phyloP scores from a whole-genome alignment of 1,284 basidiomycete species.

The Cutaneotrichosporon mucoides region DNA sequence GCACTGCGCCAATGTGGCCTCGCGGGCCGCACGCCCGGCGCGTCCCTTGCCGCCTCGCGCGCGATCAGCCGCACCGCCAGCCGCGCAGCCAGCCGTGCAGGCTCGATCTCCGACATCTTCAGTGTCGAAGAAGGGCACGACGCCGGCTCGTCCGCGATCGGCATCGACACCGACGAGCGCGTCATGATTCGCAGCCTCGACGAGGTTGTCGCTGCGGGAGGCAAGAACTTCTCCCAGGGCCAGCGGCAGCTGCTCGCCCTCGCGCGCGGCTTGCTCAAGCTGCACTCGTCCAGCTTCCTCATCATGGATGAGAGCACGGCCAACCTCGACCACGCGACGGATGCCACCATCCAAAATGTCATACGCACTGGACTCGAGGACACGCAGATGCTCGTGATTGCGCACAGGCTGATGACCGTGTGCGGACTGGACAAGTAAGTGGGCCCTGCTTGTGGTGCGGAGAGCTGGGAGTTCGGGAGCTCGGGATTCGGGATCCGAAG shows the following conservation, averaged over 20 bases:
- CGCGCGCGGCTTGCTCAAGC: conserved; percentile 55
- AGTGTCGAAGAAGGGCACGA: not conserved
- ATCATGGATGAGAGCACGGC: conserved; percentile 57
- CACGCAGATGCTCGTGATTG: conserved; percentile 51
- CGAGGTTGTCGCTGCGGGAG: conserved; percentile 53
- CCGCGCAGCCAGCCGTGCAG: conserved; percentile 14
- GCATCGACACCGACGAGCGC: conserved; percentile 32
- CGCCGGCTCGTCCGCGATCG: not conserved
- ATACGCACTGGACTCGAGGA: conserved; percentile 48
- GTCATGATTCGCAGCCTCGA: conserved; percentile 53
- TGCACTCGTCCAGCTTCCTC: conserved; percentile 51
- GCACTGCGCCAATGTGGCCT: conserved; percentile 53
- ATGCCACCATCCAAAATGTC: conserved; percentile 51
- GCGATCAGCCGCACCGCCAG: conserved; percentile 22
- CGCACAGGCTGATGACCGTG: conserved; percentile 54
- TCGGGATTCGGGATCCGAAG: too few species aligned
- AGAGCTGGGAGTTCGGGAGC: too few species aligned
- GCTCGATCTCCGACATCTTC: conserved; percentile 10
- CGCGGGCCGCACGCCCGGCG: conserved; percentile 38
- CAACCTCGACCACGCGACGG: conserved; percentile 51
- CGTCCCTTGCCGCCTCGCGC: conserved; percentile 32
- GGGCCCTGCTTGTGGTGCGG: too few species aligned
- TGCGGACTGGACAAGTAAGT: conserved; percentile 50
- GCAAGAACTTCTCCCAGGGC: conserved; percentile 50
- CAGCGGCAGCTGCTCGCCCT: conserved; percentile 57